Conservation (phyloP, 768 basidiomycete genomes). For the Ramaria sp. region DNA sequence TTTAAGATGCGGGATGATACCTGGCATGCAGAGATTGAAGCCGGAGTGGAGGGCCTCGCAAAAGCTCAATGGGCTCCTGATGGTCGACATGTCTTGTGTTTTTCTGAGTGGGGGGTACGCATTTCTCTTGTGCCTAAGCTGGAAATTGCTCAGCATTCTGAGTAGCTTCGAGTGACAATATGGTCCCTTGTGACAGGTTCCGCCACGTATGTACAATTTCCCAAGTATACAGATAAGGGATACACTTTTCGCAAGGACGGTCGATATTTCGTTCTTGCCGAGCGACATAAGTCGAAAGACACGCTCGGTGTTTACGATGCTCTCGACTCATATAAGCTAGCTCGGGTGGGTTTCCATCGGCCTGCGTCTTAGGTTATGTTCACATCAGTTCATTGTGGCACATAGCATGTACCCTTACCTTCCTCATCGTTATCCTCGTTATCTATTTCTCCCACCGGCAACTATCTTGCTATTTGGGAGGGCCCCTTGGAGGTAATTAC, state of each 20-base stretch:
- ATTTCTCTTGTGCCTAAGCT: conserved; percentile 1
- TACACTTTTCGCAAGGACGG: conserved; percentile 73
- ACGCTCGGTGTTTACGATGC: conserved; percentile 79
- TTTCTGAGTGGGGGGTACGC: conserved; percentile 88
- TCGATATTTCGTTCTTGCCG: conserved; percentile 76
- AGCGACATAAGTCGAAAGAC: conserved; percentile 85
- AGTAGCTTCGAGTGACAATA: conserved; percentile 72
- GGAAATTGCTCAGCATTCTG: not conserved
- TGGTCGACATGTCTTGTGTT: conserved; percentile 74
- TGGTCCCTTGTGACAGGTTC: conserved; percentile 72
- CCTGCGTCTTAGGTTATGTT: not conserved
- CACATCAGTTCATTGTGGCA: not conserved
- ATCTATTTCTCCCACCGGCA: conserved; percentile 66
- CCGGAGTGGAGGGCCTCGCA: conserved; percentile 74
- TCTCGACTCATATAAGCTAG: conserved; percentile 54
- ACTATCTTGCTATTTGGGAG: conserved; percentile 74
- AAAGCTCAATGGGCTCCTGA: conserved; percentile 88
- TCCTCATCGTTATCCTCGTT: conserved; percentile 64
- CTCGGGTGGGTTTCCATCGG: conserved; percentile 39
- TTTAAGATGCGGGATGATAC: conserved; percentile 71
- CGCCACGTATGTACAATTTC: conserved; percentile 80
- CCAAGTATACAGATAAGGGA: conserved; percentile 70
- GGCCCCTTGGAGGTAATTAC: conserved; percentile 62
- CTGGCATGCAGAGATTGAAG: conserved; percentile 69
- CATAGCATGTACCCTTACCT: conserved; percentile 74